phyloP scores from a whole-genome alignment of 345 rosid species.

The Arabidopsis suecica region DNA sequence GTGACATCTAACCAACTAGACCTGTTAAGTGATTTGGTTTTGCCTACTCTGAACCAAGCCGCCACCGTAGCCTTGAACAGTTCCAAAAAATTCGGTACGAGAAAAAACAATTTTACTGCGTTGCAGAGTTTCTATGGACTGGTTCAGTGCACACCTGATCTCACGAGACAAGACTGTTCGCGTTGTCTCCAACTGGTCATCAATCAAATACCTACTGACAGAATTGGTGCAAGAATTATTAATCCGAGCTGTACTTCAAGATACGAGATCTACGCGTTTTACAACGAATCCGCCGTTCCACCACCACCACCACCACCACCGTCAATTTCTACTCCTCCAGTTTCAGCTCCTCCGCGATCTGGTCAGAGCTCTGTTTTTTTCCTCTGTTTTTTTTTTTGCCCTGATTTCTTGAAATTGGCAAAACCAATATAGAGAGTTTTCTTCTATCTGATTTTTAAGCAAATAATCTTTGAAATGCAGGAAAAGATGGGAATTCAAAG shows the following conservation, averaged over 20 bases:
- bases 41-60: slow-evolving; percentile 17
- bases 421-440: not conserved
- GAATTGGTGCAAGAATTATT: slow-evolving; percentile 44
- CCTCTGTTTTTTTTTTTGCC: not conserved
- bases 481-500: slow-evolving; percentile 34
- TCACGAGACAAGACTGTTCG: slow-evolving; percentile 32
- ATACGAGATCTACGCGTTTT: slow-evolving; percentile 47
- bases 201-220: not conserved
- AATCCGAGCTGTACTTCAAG: slow-evolving; percentile 51
- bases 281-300: slow-evolving; percentile 25
- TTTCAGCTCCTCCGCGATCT: slow-evolving; percentile 23
- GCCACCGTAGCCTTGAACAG: not conserved
- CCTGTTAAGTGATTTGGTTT: slow-evolving; percentile 19
- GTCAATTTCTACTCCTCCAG: slow-evolving; percentile 19
- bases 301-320: slow-evolving; percentile 19
- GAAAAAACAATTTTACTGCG: not conserved
- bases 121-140: slow-evolving; percentile 43
- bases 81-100: slow-evolving; percentile 43
- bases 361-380: slow-evolving; percentile 30
- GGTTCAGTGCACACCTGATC: slow-evolving; percentile 64
- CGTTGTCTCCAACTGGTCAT: slow-evolving; percentile 32
- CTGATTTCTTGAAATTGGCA: not conserved
- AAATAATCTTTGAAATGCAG: slow-evolving; percentile 40
- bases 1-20: not conserved
- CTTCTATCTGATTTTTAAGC: not conserved